These are phyloP conservation scores for Mycosphaerella sp. DNA, from an alignment of 2,329 filamentous ascomycete species.

Conservation along the genomic window DNA sequence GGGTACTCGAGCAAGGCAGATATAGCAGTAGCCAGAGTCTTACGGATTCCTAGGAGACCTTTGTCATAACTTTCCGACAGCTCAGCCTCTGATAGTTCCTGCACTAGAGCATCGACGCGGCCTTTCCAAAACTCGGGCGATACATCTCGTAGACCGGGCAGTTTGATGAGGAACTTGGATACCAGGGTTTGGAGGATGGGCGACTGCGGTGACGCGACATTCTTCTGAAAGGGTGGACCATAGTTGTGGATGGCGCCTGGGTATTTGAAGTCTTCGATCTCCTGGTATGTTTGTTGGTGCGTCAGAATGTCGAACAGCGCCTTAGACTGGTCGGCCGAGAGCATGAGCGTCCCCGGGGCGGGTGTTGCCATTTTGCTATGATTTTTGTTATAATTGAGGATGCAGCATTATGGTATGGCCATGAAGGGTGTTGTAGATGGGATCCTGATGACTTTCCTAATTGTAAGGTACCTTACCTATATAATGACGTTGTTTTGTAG, in stretches of 20 bases:
- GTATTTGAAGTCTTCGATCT: conserved; percentile 66
- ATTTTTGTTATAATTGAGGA: conserved; percentile 10
- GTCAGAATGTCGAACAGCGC: conserved; percentile 51
- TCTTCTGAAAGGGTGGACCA: conserved; percentile 60
- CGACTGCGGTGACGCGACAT: conserved; percentile 45
- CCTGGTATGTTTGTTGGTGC: conserved; percentile 52
- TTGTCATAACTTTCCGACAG: conserved; percentile 79
- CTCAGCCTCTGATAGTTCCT: conserved; percentile 58
- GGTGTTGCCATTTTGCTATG: conserved; percentile 10
- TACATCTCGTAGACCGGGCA: conserved; percentile 61
- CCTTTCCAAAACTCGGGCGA: conserved; percentile 58
- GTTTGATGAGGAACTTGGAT: conserved; percentile 55
- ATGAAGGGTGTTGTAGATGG: neutral
- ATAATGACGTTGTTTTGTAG: neutral
- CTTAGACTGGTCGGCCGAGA: conserved; percentile 43
- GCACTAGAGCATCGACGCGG: conserved; percentile 55
- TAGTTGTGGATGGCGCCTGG: conserved; percentile 59
- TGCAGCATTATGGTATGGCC: neutral
- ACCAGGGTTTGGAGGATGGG: conserved; percentile 65
- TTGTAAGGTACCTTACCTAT: neutral
- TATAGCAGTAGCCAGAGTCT: conserved; percentile 65
- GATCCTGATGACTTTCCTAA: neutral
- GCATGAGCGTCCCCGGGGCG: conserved; percentile 7
- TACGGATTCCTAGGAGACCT: conserved; percentile 64
- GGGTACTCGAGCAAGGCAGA: conserved; percentile 64